Conservation (phyloP, 257 asterid species). For the Fraxinus anomala region DNA sequence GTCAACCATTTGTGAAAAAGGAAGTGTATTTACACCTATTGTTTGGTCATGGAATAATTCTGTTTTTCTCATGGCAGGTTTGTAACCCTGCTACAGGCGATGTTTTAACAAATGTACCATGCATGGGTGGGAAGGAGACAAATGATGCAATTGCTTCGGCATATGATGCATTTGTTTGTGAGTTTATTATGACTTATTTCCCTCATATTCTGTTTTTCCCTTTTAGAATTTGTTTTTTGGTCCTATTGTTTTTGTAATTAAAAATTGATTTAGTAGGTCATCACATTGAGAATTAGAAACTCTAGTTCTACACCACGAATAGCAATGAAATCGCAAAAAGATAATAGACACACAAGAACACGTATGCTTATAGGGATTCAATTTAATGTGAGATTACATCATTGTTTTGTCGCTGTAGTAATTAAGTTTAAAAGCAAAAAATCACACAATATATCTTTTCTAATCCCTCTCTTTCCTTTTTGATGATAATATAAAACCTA, state of each 20-base stretch:
- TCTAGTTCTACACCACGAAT: no score
- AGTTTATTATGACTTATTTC: conserved; percentile 36
- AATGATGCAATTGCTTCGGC: conserved; percentile 94
- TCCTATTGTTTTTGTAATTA: background rate
- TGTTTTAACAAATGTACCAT: conserved; percentile 72
- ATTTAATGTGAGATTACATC: no score
- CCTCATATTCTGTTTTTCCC: conserved; percentile 1
- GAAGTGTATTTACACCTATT: background rate
- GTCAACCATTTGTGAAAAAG: conserved; percentile 35
- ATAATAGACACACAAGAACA: no score
- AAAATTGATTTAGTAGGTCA: background rate
- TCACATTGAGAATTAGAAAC: background rate
- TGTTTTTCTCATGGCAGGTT: conserved; percentile 47
- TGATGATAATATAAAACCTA: no score
- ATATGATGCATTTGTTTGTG: conserved; percentile 72
- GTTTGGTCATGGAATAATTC: conserved; percentile 5
- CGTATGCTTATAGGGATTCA: no score
- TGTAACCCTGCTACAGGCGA: conserved; percentile 92
- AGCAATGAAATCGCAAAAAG: no score
- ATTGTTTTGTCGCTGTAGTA: no score
- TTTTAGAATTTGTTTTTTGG: background rate
- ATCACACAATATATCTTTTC: no score
- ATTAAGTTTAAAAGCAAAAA: no score
- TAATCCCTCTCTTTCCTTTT: no score
- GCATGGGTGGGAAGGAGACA: conserved; percentile 91